These are phyloP conservation scores for Xylaria sp. DNA, from an alignment of 2,329 filamentous ascomycete species.

Conservation along the genomic window DNA sequence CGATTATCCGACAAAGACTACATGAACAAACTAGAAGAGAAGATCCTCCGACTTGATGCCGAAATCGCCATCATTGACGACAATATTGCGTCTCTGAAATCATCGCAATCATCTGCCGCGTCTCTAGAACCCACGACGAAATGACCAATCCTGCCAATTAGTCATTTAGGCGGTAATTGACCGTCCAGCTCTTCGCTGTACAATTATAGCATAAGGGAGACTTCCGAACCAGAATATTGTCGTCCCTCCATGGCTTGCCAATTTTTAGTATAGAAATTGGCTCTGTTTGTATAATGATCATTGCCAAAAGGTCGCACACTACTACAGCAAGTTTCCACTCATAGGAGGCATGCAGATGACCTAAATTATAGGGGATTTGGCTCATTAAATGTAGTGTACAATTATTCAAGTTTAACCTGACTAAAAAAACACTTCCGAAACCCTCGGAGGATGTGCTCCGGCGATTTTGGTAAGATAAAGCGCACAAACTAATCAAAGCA, in stretches of 20 bases:
- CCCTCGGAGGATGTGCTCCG: no score
- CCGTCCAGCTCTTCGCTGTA: neutral
- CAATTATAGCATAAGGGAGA: neutral
- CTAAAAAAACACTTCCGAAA: no score
- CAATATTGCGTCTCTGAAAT: constrained; percentile 64
- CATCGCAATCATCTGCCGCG: constrained; percentile 19
- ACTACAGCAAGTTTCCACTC: neutral
- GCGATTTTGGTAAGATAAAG: no score
- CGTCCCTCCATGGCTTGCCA: neutral
- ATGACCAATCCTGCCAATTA: neutral
- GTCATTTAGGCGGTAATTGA: neutral
- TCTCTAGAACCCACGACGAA: constrained; percentile 26
- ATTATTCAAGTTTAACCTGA: no score
- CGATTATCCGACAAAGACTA: constrained; percentile 78
- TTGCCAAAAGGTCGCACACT: neutral
- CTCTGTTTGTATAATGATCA: neutral
- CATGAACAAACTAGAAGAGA: constrained; percentile 73
- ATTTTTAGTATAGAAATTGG: neutral
- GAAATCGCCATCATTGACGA: constrained; percentile 85
- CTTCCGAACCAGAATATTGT: neutral
- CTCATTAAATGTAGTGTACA: neutral
- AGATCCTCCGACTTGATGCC: constrained; percentile 74
- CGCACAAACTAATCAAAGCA: no score
- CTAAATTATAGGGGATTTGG: neutral
- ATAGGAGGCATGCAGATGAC: neutral